Base-by-base conservation (phyloP, 371 early-diverging fungal genomes). In the Rhizopus arrhizus region DNA sequence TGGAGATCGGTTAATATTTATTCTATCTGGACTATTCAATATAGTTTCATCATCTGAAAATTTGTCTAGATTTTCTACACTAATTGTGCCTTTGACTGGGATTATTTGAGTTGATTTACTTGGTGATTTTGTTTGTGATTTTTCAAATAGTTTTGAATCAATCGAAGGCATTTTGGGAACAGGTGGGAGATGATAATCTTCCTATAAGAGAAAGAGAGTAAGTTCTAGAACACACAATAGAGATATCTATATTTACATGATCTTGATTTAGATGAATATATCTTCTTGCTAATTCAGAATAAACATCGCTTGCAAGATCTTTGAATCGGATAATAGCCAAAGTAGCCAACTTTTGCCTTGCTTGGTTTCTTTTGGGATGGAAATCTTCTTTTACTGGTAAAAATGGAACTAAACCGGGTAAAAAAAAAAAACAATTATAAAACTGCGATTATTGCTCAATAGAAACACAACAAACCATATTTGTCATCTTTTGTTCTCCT, bases 291-390 rank as follows among this genome's bases (percentile, higher is more conserved):
- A 95, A 73, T 75, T 95, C 95, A 58, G 74, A 87, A 70, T 86
- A 90, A 10, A 97, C 91, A 75, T 96, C 95, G 64, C 87, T 88
- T 2, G 91, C 93, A 29, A 96, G 80, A 68, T 95, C 95, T 65
- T 90, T 89, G 77, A 96, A 97, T 50, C 94, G 82, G 47, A 83
- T 71, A 50, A 75, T 81, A 5, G 94, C 90, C 9, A 97, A 83
- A 0, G 95, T 95, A 31, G 95, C 95, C n/a, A 97, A 81, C 68
- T 97, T 97, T 69, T 95, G 96, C 31, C 97, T 85, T 7, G 96
- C 97, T 69, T 96, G 96, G 78, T 97, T 97, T 53, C 96, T 84
- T 71, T 95, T 94, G 9, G 92, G 95, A 70, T 95, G 95, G 69
- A 89, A 96, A 38, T 89, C 89, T 69, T 88, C 86, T 28, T 86